These are phyloP conservation scores for Apiotrichum domesticum DNA, from an alignment of 1,284 basidiomycete genomes.

Conservation along the genomic window DNA sequence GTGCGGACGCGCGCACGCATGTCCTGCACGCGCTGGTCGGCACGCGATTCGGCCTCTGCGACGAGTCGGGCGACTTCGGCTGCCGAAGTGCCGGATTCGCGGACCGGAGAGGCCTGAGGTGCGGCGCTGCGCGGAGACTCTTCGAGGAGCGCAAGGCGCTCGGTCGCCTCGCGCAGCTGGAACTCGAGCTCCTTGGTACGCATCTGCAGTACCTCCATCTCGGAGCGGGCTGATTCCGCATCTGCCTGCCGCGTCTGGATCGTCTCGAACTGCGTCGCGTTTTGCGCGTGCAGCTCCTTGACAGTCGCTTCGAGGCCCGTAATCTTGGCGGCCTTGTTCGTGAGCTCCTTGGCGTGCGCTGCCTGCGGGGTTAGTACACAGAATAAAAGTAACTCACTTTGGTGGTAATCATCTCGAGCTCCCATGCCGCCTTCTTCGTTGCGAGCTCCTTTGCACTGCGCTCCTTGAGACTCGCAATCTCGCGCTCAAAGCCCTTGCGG, in stretches of 20 bases:
- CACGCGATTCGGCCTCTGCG: slow-evolving; percentile 67
- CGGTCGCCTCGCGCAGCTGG: slow-evolving; percentile 70
- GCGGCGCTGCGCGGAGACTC: slow-evolving; percentile 49
- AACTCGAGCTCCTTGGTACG: slow-evolving; percentile 77
- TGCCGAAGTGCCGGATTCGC: slow-evolving; percentile 32
- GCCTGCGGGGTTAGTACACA: slow-evolving; percentile 50
- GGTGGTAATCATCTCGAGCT: slow-evolving; percentile 64
- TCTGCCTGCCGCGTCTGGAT: slow-evolving; percentile 80
- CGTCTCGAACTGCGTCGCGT: slow-evolving; percentile 71
- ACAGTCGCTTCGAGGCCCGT: slow-evolving; percentile 63
- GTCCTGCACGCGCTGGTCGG: slow-evolving; percentile 67
- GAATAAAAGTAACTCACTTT: slow-evolving; percentile 55
- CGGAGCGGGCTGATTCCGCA: slow-evolving; percentile 68
- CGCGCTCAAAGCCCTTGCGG: slow-evolving; percentile 68
- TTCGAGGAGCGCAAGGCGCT: slow-evolving; percentile 61
- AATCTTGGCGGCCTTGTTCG: slow-evolving; percentile 59
- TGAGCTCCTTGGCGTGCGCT: slow-evolving; percentile 61
- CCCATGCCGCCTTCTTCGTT: slow-evolving; percentile 62
- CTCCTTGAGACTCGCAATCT: slow-evolving; percentile 59
- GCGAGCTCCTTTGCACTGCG: slow-evolving; percentile 64
- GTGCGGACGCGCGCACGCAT: slow-evolving; percentile 51
- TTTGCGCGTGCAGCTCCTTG: slow-evolving; percentile 62
- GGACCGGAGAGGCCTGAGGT: background rate
- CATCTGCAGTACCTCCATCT: slow-evolving; percentile 65
- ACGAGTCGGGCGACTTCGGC: slow-evolving; percentile 70